phyloP scores from a whole-genome alignment of 805 yeast species.

The Starmerella bacillaris region DNA sequence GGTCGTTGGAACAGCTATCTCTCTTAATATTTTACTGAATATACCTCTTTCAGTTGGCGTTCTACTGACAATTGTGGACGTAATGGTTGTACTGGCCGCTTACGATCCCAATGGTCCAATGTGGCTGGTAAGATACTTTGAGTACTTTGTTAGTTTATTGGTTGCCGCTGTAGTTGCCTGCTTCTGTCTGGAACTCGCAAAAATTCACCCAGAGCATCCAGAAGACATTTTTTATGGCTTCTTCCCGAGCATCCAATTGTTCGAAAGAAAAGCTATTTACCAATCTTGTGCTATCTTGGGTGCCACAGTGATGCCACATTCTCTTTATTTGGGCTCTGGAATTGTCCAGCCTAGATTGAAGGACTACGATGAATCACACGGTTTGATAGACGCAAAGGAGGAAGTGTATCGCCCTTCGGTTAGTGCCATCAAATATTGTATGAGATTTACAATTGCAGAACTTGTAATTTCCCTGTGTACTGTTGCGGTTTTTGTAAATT shows the following conservation, averaged over 20 bases:
- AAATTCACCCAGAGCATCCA: slow-evolving; percentile 31
- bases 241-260: slow-evolving; percentile 44
- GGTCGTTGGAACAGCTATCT: slow-evolving; percentile 83
- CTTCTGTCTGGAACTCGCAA: slow-evolving; percentile 47
- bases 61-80: slow-evolving; percentile 62
- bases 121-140: slow-evolving; percentile 60
- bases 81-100: slow-evolving; percentile 55
- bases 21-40: slow-evolving; percentile 55
- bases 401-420: slow-evolving; percentile 48
- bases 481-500: slow-evolving; percentile 82
- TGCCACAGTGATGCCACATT: slow-evolving; percentile 92
- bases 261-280: slow-evolving; percentile 49
- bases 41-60: slow-evolving; percentile 67
- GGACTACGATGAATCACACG: slow-evolving; percentile 50
- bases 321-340: slow-evolving; percentile 68
- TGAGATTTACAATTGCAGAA: slow-evolving; percentile 69
- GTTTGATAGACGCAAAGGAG: slow-evolving; percentile 17
- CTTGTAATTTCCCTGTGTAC: slow-evolving; percentile 63
- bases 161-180: slow-evolving; percentile 63
- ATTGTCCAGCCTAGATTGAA: slow-evolving; percentile 68
- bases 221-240: slow-evolving; percentile 44
- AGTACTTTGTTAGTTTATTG: slow-evolving; percentile 48
- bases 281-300: slow-evolving; percentile 72
- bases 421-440: slow-evolving; percentile 60
- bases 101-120: slow-evolving; percentile 63